Base-by-base conservation (phyloP, 108 stramenopile species). In the Cyclotella choctawhatcheeana region DNA sequence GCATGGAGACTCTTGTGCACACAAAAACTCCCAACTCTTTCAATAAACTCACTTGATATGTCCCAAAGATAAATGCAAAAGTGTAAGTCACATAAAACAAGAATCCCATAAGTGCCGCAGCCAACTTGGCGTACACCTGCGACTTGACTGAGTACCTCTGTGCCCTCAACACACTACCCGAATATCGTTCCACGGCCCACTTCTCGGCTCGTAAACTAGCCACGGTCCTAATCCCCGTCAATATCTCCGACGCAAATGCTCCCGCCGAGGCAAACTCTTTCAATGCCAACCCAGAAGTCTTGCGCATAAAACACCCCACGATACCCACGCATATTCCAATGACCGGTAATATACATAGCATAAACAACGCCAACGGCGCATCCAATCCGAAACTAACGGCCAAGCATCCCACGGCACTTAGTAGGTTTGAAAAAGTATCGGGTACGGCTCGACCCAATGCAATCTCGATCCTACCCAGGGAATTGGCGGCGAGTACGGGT, bases 221-320 rank as follows among this genome's bases (percentile, higher is more conserved):
- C 40, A 83, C 59, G 1, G 82, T 83, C 35, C 79, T 83, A 16
- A 83, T 79, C 10, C 82, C 82, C 5, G 82, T 64, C 10, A 83
- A 20, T 17, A 79, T 52, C 50, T 83, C 82, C 3, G 73, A 58
- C 5, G 82, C 82, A 67, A 83, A 63, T 18, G 77, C 73, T 30
- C 53, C 53, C 5, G 53, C 53, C 25, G 53, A 54, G 27, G 53
- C 53, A 29, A 54, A 54, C 25, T 63, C 67, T 21, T 32, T 31
- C 31, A 63, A 35, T 2, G 70, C 73, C 51, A 54, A 17, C 21
- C 56, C 62, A 29, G 54, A 61, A 44, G 30, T 54, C 69, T 73
- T 74, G 32, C 83, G 59, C 47, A 80, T 75, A 40, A 66, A 80
- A 50, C 79, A 84, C 2, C 47, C 70, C 2, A 76, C n/a, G n/a